phyloP scores from a whole-genome alignment of 805 yeast genomes.

The Ogataea salicorniae region DNA sequence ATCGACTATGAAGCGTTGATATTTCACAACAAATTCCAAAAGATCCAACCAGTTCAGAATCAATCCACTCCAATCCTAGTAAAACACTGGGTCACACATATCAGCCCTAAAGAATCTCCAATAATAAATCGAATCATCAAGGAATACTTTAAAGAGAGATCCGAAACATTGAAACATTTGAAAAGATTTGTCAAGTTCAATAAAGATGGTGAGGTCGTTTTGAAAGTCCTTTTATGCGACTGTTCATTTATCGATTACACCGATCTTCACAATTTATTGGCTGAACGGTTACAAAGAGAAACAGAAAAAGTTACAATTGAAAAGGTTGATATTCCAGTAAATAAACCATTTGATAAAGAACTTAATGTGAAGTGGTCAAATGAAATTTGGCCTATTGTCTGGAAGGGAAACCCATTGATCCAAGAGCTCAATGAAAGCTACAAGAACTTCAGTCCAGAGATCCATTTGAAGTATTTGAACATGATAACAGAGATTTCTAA shows the following conservation, averaged over 20 bases:
- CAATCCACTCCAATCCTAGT: slow-evolving; percentile 27
- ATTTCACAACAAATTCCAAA: slow-evolving; percentile 35
- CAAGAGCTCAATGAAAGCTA: slow-evolving; percentile 52
- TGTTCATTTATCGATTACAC: slow-evolving; percentile 38
- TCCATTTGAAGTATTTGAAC: slow-evolving; percentile 32
- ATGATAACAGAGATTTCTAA: slow-evolving; percentile 28
- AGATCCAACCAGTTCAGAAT: slow-evolving; percentile 30
- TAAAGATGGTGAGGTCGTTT: slow-evolving; percentile 2
- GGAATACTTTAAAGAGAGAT: slow-evolving; percentile 21
- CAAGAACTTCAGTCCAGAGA: slow-evolving; percentile 37
- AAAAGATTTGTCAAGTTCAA: slow-evolving; percentile 43
- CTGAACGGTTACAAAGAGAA: slow-evolving; percentile 10
- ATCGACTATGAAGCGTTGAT: slow-evolving; percentile 41
- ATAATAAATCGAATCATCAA: slow-evolving; percentile 22
- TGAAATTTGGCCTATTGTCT: slow-evolving; percentile 78
- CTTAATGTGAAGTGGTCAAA: slow-evolving; percentile 59
- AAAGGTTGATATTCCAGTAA: slow-evolving; percentile 44
- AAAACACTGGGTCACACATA: slow-evolving; percentile 40
- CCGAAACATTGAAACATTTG: slow-evolving; percentile 35
- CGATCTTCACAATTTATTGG: slow-evolving; percentile 24
- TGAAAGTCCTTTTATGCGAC: slow-evolving; percentile 25
- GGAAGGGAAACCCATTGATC: slow-evolving; percentile 89
- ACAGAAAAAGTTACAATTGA: slow-evolving; percentile 7
- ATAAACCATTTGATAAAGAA: slow-evolving; percentile 70
- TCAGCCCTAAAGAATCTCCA: slow-evolving; percentile 34